Evolutionary conservation across 2,329 filamentous ascomycete genomes (phyloP), one percentile per base, ranked within the genome.

Genomic region (Apiospora phragmitis): DNA sequence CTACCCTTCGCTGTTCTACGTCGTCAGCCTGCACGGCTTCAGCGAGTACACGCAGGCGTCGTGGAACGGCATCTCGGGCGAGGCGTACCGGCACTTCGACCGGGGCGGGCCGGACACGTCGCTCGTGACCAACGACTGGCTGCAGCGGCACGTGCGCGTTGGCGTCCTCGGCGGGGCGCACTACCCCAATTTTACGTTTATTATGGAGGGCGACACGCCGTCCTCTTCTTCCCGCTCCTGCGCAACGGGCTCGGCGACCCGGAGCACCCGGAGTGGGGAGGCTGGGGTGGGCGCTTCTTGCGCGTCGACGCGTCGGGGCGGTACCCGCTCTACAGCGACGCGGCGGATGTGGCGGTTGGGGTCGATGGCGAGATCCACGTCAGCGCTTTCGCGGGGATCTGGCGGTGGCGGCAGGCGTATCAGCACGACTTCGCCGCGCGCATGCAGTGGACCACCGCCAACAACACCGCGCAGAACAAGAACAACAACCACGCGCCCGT

Each of bases 1-100:
- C 16, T 87, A 83, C 70, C 84, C 86, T 0, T 80, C 83, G n/a
- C 75, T 87, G 3, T 83, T 84, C 73, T 87, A 85, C 73, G 86
- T 87, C 67, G 79, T 78, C 4, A 85, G 82, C 0, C 74, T 86
- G 2, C 85, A 87, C 72, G 84, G 81, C 18, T 87, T 82, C 81
- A 84, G 85, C 70, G 55, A 86, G 66, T 91, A 90, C 72, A 82
- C 81, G 2, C 74, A 84, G 68, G 88, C 88, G 0, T 79, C 87
- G 0, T 90, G 88, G 88, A 83, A 80, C 1, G 88, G 88, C 0
- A 90, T 90, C 49, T 86, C 82, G 2, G 85, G 85, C 6, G 85
- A 87, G 4, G 71, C 71, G 3, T 84, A 79, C 73, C 85, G 85
- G 68, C 79, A 78, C 35, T 85, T 85, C 68, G 83, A 87, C 71